These are phyloP conservation scores for Alternaria atra DNA, from an alignment of 2,329 filamentous ascomycete genomes.

Conservation along the genomic window DNA sequence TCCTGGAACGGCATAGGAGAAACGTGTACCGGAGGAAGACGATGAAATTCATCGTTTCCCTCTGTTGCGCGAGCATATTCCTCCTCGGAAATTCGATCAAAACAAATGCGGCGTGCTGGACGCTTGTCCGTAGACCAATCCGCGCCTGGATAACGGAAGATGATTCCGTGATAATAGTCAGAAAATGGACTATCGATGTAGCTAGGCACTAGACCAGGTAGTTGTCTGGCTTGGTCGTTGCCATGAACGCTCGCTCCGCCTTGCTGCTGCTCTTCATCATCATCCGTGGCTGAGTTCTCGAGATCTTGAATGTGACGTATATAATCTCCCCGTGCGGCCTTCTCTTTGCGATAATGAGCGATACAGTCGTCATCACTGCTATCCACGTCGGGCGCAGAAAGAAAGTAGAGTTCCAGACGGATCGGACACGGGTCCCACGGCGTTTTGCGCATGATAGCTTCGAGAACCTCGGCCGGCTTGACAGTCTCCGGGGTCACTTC, in stretches of 20 bases:
- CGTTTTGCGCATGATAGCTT: slow-evolving; percentile 15
- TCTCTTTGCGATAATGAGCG: slow-evolving; percentile 17
- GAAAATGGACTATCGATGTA: too few relatives aligned
- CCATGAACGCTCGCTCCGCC: neutral
- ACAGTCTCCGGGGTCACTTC: slow-evolving; percentile 16
- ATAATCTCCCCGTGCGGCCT: slow-evolving; percentile 16
- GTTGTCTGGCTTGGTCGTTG: slow-evolving; percentile 11
- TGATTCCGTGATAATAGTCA: too few relatives aligned
- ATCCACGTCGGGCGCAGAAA: slow-evolving; percentile 7
- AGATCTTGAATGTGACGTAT: slow-evolving; percentile 14
- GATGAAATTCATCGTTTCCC: too few relatives aligned
- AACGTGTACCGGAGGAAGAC: too few relatives aligned
- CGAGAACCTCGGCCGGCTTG: slow-evolving; percentile 15
- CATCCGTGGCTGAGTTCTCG: slow-evolving; percentile 8
- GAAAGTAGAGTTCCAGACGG: slow-evolving; percentile 14
- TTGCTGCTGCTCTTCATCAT: neutral
- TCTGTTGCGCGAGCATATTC: too few relatives aligned
- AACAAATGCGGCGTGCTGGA: too few relatives aligned
- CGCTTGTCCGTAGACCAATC: too few relatives aligned
- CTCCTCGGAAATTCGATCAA: too few relatives aligned
- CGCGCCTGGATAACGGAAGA: too few relatives aligned
- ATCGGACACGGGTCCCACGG: slow-evolving; percentile 11
- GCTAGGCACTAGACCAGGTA: too few relatives aligned
- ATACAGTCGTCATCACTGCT: slow-evolving; percentile 10
- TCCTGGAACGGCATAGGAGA: too few relatives aligned